Evolutionary conservation across 2,329 filamentous ascomycete species (phyloP).

Genomic region (Colletotrichum nymphaeae): DNA sequence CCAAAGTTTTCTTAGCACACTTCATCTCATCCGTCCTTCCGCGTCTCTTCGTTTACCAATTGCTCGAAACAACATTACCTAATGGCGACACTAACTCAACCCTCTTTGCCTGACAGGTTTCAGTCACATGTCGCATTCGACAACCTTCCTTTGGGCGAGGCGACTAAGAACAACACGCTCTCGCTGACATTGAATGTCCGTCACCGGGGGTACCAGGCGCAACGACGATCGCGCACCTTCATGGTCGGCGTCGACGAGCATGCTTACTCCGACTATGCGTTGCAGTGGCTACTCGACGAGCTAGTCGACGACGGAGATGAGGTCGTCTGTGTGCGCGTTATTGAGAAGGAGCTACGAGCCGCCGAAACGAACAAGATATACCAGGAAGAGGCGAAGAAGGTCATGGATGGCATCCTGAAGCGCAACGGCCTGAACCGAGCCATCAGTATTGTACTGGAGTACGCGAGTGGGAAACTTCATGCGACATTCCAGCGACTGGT

Average conservation of each 20-base stretch:
- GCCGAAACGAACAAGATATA: conserved; percentile 73
- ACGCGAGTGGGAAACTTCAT: conserved; percentile 89
- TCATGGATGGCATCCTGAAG: conserved; percentile 80
- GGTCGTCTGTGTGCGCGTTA: conserved; percentile 88
- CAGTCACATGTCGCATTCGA: conserved; percentile 71
- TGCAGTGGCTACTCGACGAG: conserved; percentile 93
- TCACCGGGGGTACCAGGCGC: conserved; percentile 86
- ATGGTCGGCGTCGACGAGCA: conserved; percentile 93
- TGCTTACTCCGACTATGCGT: conserved; percentile 89
- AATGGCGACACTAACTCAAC: conserved; percentile 58
- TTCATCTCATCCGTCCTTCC: not conserved
- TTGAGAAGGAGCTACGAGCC: conserved; percentile 82
- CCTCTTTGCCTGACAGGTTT: conserved; percentile 58
- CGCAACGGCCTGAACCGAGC: conserved; percentile 85
- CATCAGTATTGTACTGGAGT: conserved; percentile 87
- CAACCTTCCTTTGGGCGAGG: conserved; percentile 68
- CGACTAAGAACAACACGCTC: conserved; percentile 68
- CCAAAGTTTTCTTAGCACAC: not conserved
- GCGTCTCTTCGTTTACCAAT: not conserved
- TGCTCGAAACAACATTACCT: conserved; percentile 3
- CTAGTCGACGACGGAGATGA: conserved; percentile 94
- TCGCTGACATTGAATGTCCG: conserved; percentile 87
- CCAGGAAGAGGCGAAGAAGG: conserved; percentile 77
- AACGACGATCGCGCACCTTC: conserved; percentile 85
- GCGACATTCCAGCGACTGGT: conserved; percentile 92